Evolutionary conservation across 2,329 filamentous ascomycete genomes (phyloP).

Genomic region (Didymella pomorum): DNA sequence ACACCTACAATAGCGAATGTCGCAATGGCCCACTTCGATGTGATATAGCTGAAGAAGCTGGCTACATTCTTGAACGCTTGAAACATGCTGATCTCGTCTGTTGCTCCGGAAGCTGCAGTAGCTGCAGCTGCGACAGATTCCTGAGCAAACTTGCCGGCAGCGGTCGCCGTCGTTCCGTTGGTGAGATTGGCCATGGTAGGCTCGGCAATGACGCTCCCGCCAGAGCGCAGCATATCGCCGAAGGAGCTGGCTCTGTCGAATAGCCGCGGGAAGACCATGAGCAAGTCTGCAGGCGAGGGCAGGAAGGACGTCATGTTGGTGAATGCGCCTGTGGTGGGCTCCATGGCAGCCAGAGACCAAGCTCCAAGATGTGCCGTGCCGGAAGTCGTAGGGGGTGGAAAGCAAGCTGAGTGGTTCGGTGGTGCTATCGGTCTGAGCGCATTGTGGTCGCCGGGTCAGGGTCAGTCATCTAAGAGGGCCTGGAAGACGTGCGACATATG

Average conservation of each 20-base stretch:
- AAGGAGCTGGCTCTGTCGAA: slow-evolving; percentile 73
- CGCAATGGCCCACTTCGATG: slow-evolving; percentile 78
- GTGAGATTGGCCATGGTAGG: slow-evolving; percentile 60
- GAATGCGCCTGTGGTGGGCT: slow-evolving; percentile 31
- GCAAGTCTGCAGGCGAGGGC: slow-evolving; percentile 72
- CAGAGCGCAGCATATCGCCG: slow-evolving; percentile 63
- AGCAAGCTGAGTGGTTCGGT: not conserved
- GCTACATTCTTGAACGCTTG: slow-evolving; percentile 73
- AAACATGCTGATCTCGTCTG: slow-evolving; percentile 55
- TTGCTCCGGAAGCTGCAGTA: slow-evolving; percentile 41
- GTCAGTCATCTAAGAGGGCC: slow-evolving; percentile 15
- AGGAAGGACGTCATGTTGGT: slow-evolving; percentile 49
- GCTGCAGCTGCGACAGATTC: slow-evolving; percentile 55
- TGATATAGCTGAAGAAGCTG: slow-evolving; percentile 81
- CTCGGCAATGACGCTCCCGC: slow-evolving; percentile 67
- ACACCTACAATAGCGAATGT: slow-evolving; percentile 76
- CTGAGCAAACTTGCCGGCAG: slow-evolving; percentile 52
- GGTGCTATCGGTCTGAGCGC: slow-evolving; percentile 5
- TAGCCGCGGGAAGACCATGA: slow-evolving; percentile 74
- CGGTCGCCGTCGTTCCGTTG: slow-evolving; percentile 52
- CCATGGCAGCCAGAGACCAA: slow-evolving; percentile 28
- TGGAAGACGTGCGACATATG: slow-evolving; percentile 1
- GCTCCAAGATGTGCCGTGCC: not conserved
- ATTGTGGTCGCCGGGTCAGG: slow-evolving; percentile 10
- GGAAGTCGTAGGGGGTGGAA: slow-evolving; percentile 5